Evolutionary conservation across 2,329 filamentous ascomycete species (phyloP), one percentile per base, ranked within the genome.

Genomic region (Cladosporium halotolerans): DNA sequence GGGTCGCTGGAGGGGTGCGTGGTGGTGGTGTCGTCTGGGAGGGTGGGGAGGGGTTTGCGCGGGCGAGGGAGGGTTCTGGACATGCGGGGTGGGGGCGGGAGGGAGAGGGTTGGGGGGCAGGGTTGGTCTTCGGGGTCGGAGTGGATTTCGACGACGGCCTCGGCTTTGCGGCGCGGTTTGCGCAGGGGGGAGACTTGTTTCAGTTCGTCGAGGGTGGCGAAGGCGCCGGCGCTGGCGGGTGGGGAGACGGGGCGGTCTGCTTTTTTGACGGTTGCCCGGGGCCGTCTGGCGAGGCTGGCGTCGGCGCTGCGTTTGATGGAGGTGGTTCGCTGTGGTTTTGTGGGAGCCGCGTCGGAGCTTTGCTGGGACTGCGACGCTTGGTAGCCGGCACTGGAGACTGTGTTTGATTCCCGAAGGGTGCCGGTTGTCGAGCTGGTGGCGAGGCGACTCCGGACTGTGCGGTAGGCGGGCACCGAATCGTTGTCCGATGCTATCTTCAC

Each of bases 1-100:
- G 75, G 76, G 56, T 77, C 72, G 1, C 72, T 73, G 28, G 64
- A 65, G 14, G 72, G 63, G 23, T 71, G 57, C 7, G 56, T 47
- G 23, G 23, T 28, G 23, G 23, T 28, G 23, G 4, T 7, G 23
- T 28, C 23, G 8, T 65, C 59, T 18, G 57, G 46, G 45, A 14
- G 28, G 13, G 31, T 38, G 44, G 45, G 61, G 43, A 18, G 51
- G 23, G 23, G 23, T 55, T 55, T 62, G 48, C 41, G 55, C 10
- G 63, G 64, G 1, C 61, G 54, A 9, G 67, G 66, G 2, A 69
- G 55, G 10, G 58, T 58, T 33, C 56, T 55, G 10, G 52, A 47
- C 65, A 66, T 68, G 10, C 57, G 55, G 6, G 64, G 63, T 33
- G 65, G 61, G 19, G 61, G 61, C 16, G 67, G 62, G 1, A 68